Conservation (phyloP, 2,329 filamentous ascomycete species). For the Sphaerulina musiva region DNA sequence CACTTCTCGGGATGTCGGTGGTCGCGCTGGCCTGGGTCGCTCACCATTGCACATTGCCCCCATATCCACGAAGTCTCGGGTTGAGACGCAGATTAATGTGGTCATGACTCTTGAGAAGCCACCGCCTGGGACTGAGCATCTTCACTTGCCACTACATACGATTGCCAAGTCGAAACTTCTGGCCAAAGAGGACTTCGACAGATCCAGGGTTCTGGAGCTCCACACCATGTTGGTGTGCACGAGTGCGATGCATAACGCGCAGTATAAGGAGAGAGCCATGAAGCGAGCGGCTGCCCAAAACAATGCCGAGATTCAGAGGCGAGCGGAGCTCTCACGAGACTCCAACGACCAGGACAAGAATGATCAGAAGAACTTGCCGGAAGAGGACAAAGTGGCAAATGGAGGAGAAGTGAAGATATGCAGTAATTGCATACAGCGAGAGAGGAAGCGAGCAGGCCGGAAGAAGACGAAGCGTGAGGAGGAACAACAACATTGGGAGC, state of each 20-base stretch:
- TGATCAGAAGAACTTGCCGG: constrained; percentile 47
- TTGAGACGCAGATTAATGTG: constrained; percentile 93
- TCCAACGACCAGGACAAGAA: constrained; percentile 38
- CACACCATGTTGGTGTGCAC: constrained; percentile 81
- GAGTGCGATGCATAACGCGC: constrained; percentile 74
- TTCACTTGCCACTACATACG: constrained; percentile 82
- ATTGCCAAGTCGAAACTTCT: constrained; percentile 92
- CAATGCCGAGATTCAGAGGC: constrained; percentile 38
- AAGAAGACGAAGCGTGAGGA: constrained; percentile 93
- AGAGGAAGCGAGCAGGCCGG: constrained; percentile 80
- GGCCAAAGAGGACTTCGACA: constrained; percentile 62
- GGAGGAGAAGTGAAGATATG: constrained; percentile 95
- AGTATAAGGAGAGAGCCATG: constrained; percentile 61
- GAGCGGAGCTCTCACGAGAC: constrained; percentile 34
- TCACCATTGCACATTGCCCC: constrained; percentile 34
- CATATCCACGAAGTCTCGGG: constrained; percentile 64
- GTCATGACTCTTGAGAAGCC: constrained; percentile 70
- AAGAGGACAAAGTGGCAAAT: constrained; percentile 68
- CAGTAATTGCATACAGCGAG: constrained; percentile 79
- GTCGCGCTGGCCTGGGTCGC: constrained; percentile 19
- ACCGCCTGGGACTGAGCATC: constrained; percentile 66
- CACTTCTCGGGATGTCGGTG: constrained; percentile 10
- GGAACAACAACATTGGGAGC: constrained; percentile 80
- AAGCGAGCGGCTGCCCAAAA: constrained; percentile 48
- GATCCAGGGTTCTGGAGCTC: constrained; percentile 70